phyloP scores from a whole-genome alignment of 805 yeast species.

The Candida vaughaniae region DNA sequence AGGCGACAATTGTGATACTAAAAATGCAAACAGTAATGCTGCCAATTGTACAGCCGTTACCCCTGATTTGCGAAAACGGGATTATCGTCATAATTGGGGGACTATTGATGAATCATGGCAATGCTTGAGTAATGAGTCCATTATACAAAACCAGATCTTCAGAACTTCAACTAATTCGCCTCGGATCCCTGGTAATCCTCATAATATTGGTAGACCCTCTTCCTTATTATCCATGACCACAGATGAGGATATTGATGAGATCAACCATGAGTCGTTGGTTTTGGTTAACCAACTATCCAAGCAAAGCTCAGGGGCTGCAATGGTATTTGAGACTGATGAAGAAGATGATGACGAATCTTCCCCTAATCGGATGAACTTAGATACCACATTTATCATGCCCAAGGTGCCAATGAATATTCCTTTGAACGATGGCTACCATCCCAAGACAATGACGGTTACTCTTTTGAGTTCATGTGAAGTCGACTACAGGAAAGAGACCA shows the following conservation, averaged over 20 bases:
- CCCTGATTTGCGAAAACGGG: neutral
- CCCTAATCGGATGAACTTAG: conserved; percentile 1
- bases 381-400: conserved; percentile 36
- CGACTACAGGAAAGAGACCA: conserved; percentile 18
- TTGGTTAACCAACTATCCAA: conserved; percentile 15
- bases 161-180: conserved; percentile 14
- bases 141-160: conserved; percentile 2
- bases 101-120: conserved; percentile 28
- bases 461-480: conserved; percentile 20
- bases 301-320: conserved; percentile 23
- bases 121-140: conserved; percentile 20
- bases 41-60: neutral
- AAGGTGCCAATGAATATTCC: conserved; percentile 8
- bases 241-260: conserved; percentile 12
- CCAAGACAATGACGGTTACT: conserved; percentile 18
- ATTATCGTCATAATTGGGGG: neutral
- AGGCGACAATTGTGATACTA: neutral
- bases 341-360: conserved; percentile 25
- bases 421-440: neutral
- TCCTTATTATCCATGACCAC: conserved; percentile 14
- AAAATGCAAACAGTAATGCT: neutral
- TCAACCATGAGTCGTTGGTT: conserved; percentile 19
- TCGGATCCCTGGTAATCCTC: neutral
- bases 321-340: conserved; percentile 44
- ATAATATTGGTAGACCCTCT: conserved; percentile 10